A percentile compares a stretch with the other conserved stretches of the same genome.
These are phyloP conservation scores for Penicillium dipodomyicola DNA, from an alignment of 495 filamentous ascomycete species.

Conservation along the genomic window DNA sequence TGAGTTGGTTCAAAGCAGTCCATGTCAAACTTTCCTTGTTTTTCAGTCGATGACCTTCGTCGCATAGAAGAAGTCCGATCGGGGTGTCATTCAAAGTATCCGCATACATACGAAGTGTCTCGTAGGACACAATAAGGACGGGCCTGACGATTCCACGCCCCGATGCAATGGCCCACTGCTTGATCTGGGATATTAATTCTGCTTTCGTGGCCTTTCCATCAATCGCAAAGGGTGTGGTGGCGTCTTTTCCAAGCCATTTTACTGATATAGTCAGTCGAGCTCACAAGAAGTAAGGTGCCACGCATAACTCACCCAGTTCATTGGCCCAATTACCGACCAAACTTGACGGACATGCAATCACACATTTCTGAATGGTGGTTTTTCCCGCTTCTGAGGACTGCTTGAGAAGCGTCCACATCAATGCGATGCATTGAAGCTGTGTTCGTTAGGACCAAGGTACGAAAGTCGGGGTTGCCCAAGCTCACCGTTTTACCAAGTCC, in stretches of 20 bases:
- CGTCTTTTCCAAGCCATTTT: constrained; percentile 91
- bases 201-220: constrained; percentile 96
- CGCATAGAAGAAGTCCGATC: constrained; percentile 94
- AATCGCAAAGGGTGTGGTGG: constrained; percentile 90
- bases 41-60: constrained; percentile 97
- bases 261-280: constrained; percentile 10
- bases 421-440: constrained; percentile 68
- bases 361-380: constrained; percentile 90
- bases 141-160: constrained; percentile 89
- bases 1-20: constrained; percentile 81
- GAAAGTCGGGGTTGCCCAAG: neutral
- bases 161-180: constrained; percentile 89
- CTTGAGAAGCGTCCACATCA: constrained; percentile 96
- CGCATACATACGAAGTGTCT: constrained; percentile 87
- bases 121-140: constrained; percentile 99
- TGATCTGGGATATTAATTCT: constrained; percentile 82
- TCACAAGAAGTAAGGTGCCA: neutral
- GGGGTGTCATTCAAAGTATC: constrained; percentile 81
- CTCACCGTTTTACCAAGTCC: constrained; percentile 89
- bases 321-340: constrained; percentile 98
- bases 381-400: constrained; percentile 94
- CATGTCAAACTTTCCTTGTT: constrained; percentile 97
- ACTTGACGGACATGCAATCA: constrained; percentile 97
- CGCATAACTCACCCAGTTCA: constrained; percentile 52
- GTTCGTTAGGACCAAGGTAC: constrained; percentile 34